These are phyloP conservation scores for Coelastrella sp. DNA, from an alignment of 139 green algal species.

Conservation along the genomic window DNA sequence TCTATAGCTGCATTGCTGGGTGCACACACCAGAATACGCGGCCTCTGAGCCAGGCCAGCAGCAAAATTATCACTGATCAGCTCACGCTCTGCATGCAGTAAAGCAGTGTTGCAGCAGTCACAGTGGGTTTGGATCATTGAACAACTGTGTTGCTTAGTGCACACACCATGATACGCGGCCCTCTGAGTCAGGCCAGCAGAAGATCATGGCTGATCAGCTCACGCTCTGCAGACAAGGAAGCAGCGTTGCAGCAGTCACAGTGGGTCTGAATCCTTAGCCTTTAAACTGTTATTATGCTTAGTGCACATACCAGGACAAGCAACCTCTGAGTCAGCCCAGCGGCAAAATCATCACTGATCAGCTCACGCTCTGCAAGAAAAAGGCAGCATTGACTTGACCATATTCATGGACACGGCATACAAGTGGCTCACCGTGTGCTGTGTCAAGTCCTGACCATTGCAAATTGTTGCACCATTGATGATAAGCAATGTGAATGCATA, in stretches of 20 bases:
- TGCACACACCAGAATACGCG: constrained; percentile 93
- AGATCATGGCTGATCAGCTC: constrained; percentile 21
- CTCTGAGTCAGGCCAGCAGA: not conserved
- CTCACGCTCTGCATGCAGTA: constrained; percentile 38
- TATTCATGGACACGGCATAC: too few relatives aligned
- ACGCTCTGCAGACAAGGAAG: constrained; percentile 36
- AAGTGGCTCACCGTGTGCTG: too few relatives aligned
- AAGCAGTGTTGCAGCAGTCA: constrained; percentile 16
- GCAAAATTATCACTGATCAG: constrained; percentile 19
- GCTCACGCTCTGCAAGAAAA: constrained; percentile 10
- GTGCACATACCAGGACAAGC: constrained; percentile 94
- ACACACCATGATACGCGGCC: constrained; percentile 90
- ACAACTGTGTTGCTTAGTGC: constrained; percentile 95
- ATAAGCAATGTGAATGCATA: too few relatives aligned
- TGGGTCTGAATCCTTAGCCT: too few relatives aligned
- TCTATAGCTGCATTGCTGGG: constrained; percentile 96
- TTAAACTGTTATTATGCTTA: constrained; percentile 94
- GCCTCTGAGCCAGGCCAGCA: not conserved
- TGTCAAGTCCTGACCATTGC: too few relatives aligned
- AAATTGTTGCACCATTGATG: too few relatives aligned
- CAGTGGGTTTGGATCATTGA: too few relatives aligned
- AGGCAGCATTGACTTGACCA: too few relatives aligned
- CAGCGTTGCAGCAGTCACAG: constrained; percentile 15
- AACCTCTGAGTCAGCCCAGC: constrained; percentile 10
- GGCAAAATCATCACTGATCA: constrained; percentile 11